A percentile compares a stretch with the other conserved stretches of the same genome.
Conservation (phyloP, 441 rosid genomes). For the Bruguiera hainesii region DNA sequence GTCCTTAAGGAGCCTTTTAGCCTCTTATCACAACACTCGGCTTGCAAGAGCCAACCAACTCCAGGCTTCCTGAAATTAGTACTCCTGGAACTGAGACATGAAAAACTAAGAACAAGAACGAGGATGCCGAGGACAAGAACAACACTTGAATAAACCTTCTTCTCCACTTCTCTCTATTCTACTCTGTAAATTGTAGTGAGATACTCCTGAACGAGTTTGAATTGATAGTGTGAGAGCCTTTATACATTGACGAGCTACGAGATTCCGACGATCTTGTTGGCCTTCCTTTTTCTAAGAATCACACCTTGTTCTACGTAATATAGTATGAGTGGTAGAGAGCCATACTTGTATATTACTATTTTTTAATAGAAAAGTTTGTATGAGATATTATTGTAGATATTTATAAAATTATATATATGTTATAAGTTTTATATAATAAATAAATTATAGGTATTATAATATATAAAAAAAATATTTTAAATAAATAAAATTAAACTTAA, state of each 20-base stretch:
- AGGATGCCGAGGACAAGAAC: neutral
- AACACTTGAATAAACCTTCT: neutral
- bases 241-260: neutral
- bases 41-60: conserved; percentile 1
- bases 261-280: no score
- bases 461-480: no score
- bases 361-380: no score
- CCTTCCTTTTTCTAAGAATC: no score
- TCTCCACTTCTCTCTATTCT: neutral
- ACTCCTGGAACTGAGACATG: neutral
- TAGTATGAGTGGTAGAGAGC: no score
- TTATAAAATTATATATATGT: no score
- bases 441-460: no score
- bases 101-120: neutral
- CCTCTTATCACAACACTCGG: conserved; percentile 1
- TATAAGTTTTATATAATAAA: no score
- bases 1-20: conserved; percentile 1
- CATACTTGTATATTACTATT: no score
- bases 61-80: neutral
- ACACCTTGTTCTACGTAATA: no score
- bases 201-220: neutral
- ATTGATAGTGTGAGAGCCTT: neutral
- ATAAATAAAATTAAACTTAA: no score
- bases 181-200: neutral
- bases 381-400: no score